Evolutionary conservation across 23 red algal genomes (phyloP).

Genomic region (Agarophyton chilense): DNA sequence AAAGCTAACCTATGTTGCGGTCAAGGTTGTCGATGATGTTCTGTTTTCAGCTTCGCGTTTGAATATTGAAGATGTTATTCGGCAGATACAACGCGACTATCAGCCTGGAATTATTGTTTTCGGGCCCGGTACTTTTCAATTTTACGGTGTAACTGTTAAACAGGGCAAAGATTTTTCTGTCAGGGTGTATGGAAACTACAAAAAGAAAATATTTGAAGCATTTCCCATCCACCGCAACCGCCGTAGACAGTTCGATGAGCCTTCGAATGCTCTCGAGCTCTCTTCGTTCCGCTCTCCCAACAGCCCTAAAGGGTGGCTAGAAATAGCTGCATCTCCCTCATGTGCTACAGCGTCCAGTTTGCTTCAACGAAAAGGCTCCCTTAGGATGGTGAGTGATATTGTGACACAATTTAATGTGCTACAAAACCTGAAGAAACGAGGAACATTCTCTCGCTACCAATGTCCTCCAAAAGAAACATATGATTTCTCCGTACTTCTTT

Average conservation of each 20-base stretch:
- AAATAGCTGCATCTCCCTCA: slow-evolving; percentile 26
- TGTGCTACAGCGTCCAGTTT: not conserved
- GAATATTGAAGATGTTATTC: not conserved
- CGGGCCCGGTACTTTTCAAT: slow-evolving; percentile 11
- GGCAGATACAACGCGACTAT: not conserved
- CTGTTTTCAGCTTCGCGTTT: not conserved
- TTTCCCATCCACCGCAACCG: not conserved
- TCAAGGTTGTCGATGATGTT: slow-evolving; percentile 56
- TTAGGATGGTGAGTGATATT: not conserved
- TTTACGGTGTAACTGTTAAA: slow-evolving; percentile 6
- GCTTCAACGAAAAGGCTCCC: slow-evolving; percentile 19
- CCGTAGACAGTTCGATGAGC: not conserved
- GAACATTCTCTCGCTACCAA: slow-evolving; percentile 1
- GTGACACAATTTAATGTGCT: slow-evolving; percentile 5
- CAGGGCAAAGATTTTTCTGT: not conserved
- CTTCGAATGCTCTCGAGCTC: slow-evolving; percentile 7
- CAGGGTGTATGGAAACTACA: not conserved
- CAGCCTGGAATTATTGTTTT: not conserved
- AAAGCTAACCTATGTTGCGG: not conserved
- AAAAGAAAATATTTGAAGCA: not conserved
- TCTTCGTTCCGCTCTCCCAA: slow-evolving; percentile 19
- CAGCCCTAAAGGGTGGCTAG: slow-evolving; percentile 6
- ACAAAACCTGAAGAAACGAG: slow-evolving; percentile 5
- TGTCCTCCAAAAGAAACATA: not conserved
- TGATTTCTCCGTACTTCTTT: not conserved